These are phyloP conservation scores for Firmiana major DNA, from an alignment of 345 rosid genomes.

Conservation along the genomic window DNA sequence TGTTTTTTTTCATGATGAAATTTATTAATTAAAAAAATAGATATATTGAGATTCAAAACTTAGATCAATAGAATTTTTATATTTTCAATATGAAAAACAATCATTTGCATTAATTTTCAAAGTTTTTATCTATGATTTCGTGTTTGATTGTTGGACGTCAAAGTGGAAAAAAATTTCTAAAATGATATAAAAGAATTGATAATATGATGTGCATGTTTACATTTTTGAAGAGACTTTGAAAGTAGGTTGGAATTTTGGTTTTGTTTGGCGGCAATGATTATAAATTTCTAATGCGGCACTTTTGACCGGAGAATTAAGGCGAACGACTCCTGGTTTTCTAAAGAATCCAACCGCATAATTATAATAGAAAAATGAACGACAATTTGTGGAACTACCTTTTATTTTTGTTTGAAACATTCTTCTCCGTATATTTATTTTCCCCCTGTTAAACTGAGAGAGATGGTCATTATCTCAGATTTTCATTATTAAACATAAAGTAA, in stretches of 20 bases:
- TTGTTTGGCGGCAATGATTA: not conserved
- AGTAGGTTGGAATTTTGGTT: slow-evolving; percentile 9
- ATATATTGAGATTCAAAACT: too few relatives aligned
- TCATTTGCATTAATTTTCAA: too few relatives aligned
- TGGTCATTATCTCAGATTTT: too few relatives aligned
- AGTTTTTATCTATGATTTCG: not conserved
- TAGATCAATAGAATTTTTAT: too few relatives aligned
- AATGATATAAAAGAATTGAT: not conserved
- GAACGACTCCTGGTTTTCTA: not conserved
- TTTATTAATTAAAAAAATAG: too few relatives aligned
- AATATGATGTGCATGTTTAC: not conserved
- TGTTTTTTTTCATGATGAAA: too few relatives aligned
- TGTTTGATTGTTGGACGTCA: not conserved
- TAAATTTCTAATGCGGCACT: not conserved
- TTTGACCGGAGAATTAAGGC: not conserved
- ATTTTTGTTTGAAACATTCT: not conserved
- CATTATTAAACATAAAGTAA: too few relatives aligned
- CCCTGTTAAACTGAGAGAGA: too few relatives aligned
- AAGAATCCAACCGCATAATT: not conserved
- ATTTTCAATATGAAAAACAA: too few relatives aligned
- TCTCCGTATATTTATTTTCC: too few relatives aligned
- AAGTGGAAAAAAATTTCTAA: not conserved
- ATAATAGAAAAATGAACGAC: not conserved
- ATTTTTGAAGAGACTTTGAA: not conserved
- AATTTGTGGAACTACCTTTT: not conserved